Percentiles rank a stretch among this genome's conserved stretches.
These are phyloP conservation scores for Neocatenulostroma microsporum DNA, from an alignment of 2,329 filamentous ascomycete genomes.

Conservation along the genomic window DNA sequence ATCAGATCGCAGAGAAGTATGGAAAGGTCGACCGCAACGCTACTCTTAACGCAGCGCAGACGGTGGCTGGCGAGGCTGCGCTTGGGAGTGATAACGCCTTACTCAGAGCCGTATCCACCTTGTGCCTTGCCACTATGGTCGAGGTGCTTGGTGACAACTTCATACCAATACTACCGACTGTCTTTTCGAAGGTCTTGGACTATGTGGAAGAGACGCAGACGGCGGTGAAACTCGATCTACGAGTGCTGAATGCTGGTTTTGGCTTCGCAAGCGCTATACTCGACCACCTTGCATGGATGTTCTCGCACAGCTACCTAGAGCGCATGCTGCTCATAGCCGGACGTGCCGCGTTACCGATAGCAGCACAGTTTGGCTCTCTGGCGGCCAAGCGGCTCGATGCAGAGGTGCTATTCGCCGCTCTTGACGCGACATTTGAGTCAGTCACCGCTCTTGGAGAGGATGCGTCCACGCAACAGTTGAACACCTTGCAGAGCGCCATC, in stretches of 20 bases:
- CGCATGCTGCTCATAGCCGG: slow-evolving; percentile 65
- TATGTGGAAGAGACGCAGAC: slow-evolving; percentile 61
- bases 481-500: slow-evolving; percentile 60
- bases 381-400: slow-evolving; percentile 70
- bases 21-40: slow-evolving; percentile 81
- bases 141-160: slow-evolving; percentile 82
- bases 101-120: slow-evolving; percentile 72
- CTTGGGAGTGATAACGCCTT: slow-evolving; percentile 65
- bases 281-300: slow-evolving; percentile 81
- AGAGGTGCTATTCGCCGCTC: slow-evolving; percentile 63
- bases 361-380: slow-evolving; percentile 56
- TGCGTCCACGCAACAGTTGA: slow-evolving; percentile 42
- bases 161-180: slow-evolving; percentile 70
- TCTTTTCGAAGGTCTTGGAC: slow-evolving; percentile 62
- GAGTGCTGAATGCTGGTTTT: slow-evolving; percentile 75
- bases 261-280: slow-evolving; percentile 71
- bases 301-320: slow-evolving; percentile 67
- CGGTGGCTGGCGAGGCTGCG: slow-evolving; percentile 67
- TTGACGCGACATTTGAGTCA: slow-evolving; percentile 63
- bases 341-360: slow-evolving; percentile 41
- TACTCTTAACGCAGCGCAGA: slow-evolving; percentile 65
- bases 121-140: slow-evolving; percentile 82
- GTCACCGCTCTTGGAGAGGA: slow-evolving; percentile 39
- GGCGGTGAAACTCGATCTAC: slow-evolving; percentile 46
- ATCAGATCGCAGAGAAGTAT: slow-evolving; percentile 89